These are phyloP conservation scores for Conticribra guillardii DNA, from an alignment of 108 stramenopile species.

Conservation along the genomic window DNA sequence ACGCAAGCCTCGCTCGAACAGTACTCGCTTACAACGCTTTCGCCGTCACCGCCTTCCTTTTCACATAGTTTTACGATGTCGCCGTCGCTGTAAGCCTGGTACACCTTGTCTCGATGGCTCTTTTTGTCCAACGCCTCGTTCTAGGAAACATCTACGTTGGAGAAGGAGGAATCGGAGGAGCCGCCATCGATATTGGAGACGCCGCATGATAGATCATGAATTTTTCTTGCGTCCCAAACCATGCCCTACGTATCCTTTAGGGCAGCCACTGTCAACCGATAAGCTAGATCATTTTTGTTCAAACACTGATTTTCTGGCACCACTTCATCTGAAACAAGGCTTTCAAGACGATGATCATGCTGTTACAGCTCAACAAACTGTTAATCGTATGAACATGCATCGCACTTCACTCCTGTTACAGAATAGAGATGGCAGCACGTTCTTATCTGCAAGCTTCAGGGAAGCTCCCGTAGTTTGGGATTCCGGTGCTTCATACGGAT, in stretches of 20 bases:
- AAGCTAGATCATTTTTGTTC: not conserved
- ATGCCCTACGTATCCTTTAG: no score
- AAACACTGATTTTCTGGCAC: not conserved
- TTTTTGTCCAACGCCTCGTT: not conserved
- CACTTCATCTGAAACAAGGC: not conserved
- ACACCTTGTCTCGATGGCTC: not conserved
- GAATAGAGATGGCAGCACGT: not conserved
- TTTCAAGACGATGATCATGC: not conserved
- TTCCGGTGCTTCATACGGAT: slow-evolving; percentile 9
- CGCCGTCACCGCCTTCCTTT: no score
- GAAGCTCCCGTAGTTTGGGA: not conserved
- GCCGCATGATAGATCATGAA: not conserved
- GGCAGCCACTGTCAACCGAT: not conserved
- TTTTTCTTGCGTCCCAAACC: no score
- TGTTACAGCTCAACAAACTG: not conserved
- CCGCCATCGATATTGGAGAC: not conserved
- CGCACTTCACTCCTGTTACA: not conserved
- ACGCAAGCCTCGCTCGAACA: no score
- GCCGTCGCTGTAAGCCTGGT: not conserved
- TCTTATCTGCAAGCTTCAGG: not conserved
- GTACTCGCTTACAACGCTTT: no score
- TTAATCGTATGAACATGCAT: not conserved
- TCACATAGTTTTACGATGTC: no score
- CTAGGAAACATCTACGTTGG: not conserved
- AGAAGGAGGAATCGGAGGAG: not conserved